Evolutionary conservation across 257 asterid genomes (phyloP), one percentile per base, ranked within the genome.

Genomic region (Rehmannia glutinosa): DNA sequence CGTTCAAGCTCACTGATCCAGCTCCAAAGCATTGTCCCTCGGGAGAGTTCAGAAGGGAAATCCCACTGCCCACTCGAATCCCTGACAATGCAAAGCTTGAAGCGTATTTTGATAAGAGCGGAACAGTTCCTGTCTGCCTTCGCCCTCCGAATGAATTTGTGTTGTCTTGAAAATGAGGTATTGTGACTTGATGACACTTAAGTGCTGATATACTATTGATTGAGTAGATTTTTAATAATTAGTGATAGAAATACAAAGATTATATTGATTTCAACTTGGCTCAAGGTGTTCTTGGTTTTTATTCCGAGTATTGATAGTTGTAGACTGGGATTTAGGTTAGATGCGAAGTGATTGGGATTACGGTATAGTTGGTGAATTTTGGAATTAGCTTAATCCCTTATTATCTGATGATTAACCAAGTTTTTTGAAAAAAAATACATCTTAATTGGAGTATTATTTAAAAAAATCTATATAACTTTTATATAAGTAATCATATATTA

Each of bases 71-170:
- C 0, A 84, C 89, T 47, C 80, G 95, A 13, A 87, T 87, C 25
- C 95, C 95, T 16, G 92, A 87, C 75, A 91, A 83, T 62, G 95
- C 95, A 13, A 83, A 77, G n/a, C 83, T 85, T 1, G 92, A 87
- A 72, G 95, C 95, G 0, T 85, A 84, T 69, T 85, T 77, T 28
- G 92, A 87, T 38, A 30, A 30, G 36, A 30, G 36, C 6, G 36
- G 36, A 30, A 30, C 36, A 76, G 96, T 88, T 70, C 74, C 76
- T 12, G 86, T 88, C 43, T 81, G 83, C 80, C 96, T 88, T 72
- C 87, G 89, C 56, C 96, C 93, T 15, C 83, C 91, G 1, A 82
- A 77, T 64, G 91, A 86, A 47, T 88, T 88, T 51, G 78, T 11
- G 35, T 55, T 80, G 57, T 78, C 87, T 35, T 83, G 80, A n/a